Evolutionary conservation across 169 alveolate genomes (phyloP), one percentile per base, ranked within the genome.

Genomic region (Babesia caballi): DNA sequence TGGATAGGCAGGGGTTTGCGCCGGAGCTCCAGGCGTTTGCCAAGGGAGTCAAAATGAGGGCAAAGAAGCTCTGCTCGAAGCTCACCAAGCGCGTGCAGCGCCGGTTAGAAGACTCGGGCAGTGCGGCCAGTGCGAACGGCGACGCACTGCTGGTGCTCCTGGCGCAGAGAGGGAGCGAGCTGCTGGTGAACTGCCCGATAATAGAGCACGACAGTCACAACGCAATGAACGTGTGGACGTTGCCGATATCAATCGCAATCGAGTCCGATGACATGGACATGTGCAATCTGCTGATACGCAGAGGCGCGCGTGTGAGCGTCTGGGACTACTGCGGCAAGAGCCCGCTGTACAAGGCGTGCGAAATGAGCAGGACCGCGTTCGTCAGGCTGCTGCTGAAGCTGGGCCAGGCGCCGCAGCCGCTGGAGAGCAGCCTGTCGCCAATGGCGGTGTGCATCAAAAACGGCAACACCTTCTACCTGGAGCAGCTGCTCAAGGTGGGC

Each of bases 321-420:
- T 91, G 95, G 87, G 95, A 92, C 77, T 84, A 89, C 61, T 53
- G 92, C 66, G 94, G 94, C 23, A 91, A 91, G 53, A 89, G 94
- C 2, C 96, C 96, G 44, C 67, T 92, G 27, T 84, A 82, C 28
- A 85, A 71, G 38, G 94, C 96, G 14, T 92, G 96, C 51, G 96
- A 92, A 67, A 68, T 84, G 66, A 90, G 85, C 14, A 53, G 90
- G 35, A 57, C 70, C 30, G 91, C 81, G 27, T 88, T 92, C 42
- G 95, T 89, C 25, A 91, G 86, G 66, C 80, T 80, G 19, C 47
- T 80, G 9, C 38, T 80, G 40, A 80, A 49, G 57, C 15, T 70
- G 63, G 56, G 46, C 19, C 73, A 44, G 19, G 74, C 82, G 12
- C 88, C 88, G 25, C 27, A 19, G 30, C 65, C 83, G 21, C 44